These are phyloP conservation scores for Umbelopsis sp. DNA, from an alignment of 371 early-diverging fungal genomes.

Conservation along the genomic window DNA sequence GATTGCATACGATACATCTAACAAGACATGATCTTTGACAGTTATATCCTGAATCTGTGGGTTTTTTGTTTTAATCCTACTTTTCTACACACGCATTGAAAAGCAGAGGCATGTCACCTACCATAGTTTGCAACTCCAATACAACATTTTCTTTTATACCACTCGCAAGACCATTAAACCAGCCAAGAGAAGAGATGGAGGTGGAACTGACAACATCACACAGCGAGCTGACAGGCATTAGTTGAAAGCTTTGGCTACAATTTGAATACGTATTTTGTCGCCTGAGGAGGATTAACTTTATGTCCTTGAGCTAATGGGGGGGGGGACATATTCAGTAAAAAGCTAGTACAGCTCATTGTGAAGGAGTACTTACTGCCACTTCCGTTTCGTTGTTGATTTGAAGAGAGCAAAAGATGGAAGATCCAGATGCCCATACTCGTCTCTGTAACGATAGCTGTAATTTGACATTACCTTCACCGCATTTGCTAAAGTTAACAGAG, in stretches of 20 bases:
- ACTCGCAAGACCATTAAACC: background rate
- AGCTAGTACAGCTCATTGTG: background rate
- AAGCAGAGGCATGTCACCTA: background rate
- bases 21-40: background rate
- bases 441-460: background rate
- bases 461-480: background rate
- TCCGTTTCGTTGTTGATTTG: background rate
- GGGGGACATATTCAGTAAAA: background rate
- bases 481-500: background rate
- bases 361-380: background rate
- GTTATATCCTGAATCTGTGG: background rate
- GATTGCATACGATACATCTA: slow-evolving; percentile 12
- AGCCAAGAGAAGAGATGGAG: background rate
- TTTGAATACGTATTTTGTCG: background rate
- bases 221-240: background rate
- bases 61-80: background rate
- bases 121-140: background rate
- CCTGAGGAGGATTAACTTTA: background rate
- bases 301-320: background rate
- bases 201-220: background rate
- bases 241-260: background rate
- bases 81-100: background rate
- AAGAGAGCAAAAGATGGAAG: slow-evolving; percentile 4
- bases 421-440: slow-evolving; percentile 2
- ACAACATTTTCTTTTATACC: background rate